Conservation (phyloP, 208 protist genomes). For the Trypanosomatidae sp. region DNA sequence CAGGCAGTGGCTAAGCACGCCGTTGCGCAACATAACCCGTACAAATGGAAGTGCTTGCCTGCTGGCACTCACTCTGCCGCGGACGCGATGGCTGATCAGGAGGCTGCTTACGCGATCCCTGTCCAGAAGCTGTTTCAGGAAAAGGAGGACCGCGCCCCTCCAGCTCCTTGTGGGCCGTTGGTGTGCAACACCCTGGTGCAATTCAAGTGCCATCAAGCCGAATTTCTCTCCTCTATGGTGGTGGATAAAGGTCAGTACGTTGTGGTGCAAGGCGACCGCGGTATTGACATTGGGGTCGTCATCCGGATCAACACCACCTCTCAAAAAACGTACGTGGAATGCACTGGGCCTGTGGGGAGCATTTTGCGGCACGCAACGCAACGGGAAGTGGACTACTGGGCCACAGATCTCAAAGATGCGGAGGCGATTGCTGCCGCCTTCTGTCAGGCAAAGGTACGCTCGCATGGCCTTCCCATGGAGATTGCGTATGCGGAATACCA, state of each 20-base stretch:
- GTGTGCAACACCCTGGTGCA: conserved; percentile 70
- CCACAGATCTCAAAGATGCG: conserved; percentile 78
- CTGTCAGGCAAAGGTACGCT: conserved; percentile 60
- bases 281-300: conserved; percentile 89
- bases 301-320: conserved; percentile 60
- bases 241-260: conserved; percentile 81
- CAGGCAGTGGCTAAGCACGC: too few relatives aligned
- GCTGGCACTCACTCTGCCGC: conserved; percentile 20
- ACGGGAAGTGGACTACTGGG: conserved; percentile 87
- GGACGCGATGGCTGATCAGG: conserved; percentile 14
- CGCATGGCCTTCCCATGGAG: conserved; percentile 72
- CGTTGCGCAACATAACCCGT: conserved; percentile 62
- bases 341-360: conserved; percentile 46
- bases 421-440: conserved; percentile 66
- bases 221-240: conserved; percentile 63
- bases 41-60: conserved; percentile 68
- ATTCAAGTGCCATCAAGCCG: conserved; percentile 88
- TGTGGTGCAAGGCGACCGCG: conserved; percentile 87
- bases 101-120: conserved; percentile 6
- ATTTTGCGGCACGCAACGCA: conserved; percentile 80
- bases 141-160: conserved; percentile 36
- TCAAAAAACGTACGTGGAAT: conserved; percentile 60
- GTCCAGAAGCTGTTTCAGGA: conserved; percentile 42
- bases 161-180: conserved; percentile 22
- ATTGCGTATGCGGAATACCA: conserved; percentile 90